Evolutionary conservation across 352 stramenopile genomes (phyloP).

Genomic region (Phytophthora lateralis): DNA sequence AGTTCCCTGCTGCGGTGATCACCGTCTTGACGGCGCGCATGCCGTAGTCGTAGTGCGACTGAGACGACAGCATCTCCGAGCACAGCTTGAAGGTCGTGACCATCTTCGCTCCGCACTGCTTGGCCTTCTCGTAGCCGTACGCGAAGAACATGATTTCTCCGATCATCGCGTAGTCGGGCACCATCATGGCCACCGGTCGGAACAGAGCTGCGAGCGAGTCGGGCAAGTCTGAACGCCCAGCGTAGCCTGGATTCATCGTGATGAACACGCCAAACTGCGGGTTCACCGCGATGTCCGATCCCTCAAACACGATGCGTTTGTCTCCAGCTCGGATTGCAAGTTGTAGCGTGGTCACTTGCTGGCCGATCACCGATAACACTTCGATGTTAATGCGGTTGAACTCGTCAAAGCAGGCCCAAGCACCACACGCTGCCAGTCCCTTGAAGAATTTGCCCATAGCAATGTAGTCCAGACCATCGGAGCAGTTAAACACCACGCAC

Average conservation of each 20-base stretch:
- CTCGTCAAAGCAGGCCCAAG: constrained; percentile 96
- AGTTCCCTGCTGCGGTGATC: constrained; percentile 94
- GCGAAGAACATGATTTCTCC: constrained; percentile 97
- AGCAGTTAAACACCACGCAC: constrained; percentile 97
- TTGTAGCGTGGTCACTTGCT: constrained; percentile 87
- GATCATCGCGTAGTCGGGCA: constrained; percentile 95
- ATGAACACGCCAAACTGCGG: constrained; percentile 95
- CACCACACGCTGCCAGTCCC: constrained; percentile 90
- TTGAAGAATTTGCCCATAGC: constrained; percentile 96
- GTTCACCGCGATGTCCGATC: constrained; percentile 93
- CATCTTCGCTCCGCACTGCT: constrained; percentile 95
- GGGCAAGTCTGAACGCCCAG: constrained; percentile 93
- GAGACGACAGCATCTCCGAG: constrained; percentile 93
- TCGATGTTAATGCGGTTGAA: constrained; percentile 98
- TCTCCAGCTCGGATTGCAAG: constrained; percentile 88
- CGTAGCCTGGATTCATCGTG: constrained; percentile 97
- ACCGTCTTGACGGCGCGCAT: constrained; percentile 97
- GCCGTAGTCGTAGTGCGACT: constrained; percentile 97
- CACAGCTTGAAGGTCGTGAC: constrained; percentile 96
- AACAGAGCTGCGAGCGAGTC: constrained; percentile 96
- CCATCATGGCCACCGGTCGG: constrained; percentile 97
- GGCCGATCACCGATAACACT: constrained; percentile 85
- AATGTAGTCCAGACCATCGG: constrained; percentile 94
- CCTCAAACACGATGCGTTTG: constrained; percentile 93
- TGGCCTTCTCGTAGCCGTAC: constrained; percentile 94